Percentiles rank a stretch among this genome's conserved stretches.
These are phyloP conservation scores for Alternaria sp. DNA, from an alignment of 2,329 filamentous ascomycete species.

Conservation along the genomic window DNA sequence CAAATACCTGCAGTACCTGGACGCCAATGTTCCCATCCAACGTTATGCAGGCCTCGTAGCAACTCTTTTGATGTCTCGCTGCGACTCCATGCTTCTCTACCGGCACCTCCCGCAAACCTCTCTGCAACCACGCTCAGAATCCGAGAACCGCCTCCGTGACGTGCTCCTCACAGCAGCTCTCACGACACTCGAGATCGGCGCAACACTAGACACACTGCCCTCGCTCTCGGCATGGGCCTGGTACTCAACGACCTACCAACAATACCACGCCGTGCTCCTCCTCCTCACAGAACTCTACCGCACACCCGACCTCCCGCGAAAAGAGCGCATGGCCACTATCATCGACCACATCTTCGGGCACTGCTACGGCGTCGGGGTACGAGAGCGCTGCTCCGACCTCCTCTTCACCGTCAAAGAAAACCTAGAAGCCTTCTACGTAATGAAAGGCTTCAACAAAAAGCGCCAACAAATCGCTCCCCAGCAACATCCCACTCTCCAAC, in stretches of 20 bases:
- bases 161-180: conserved; percentile 46
- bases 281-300: conserved; percentile 49
- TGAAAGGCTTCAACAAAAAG: conserved; percentile 47
- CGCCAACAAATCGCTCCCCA: conserved; percentile 27
- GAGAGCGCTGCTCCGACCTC: conserved; percentile 44
- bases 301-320: conserved; percentile 42
- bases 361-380: conserved; percentile 46
- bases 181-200: conserved; percentile 48
- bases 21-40: conserved; percentile 42
- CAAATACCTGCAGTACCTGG: conserved; percentile 45
- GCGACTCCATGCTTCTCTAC: conserved; percentile 50
- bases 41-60: conserved; percentile 48
- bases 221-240: conserved; percentile 44
- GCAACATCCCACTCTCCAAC: conserved; percentile 39
- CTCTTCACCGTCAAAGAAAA: conserved; percentile 49
- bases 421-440: conserved; percentile 48
- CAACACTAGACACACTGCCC: conserved; percentile 48
- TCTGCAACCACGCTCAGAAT: conserved; percentile 42
- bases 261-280: conserved; percentile 47
- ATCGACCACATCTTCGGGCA: conserved; percentile 50
- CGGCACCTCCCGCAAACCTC: conserved; percentile 47
- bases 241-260: conserved; percentile 49
- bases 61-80: conserved; percentile 47
- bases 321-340: conserved; percentile 48
- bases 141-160: conserved; percentile 46